Percentiles rank a stretch among this genome's conserved stretches.
These are phyloP conservation scores for Parasarocladium wereldwijsianum DNA, from an alignment of 2,329 filamentous ascomycete species.

Conservation along the genomic window DNA sequence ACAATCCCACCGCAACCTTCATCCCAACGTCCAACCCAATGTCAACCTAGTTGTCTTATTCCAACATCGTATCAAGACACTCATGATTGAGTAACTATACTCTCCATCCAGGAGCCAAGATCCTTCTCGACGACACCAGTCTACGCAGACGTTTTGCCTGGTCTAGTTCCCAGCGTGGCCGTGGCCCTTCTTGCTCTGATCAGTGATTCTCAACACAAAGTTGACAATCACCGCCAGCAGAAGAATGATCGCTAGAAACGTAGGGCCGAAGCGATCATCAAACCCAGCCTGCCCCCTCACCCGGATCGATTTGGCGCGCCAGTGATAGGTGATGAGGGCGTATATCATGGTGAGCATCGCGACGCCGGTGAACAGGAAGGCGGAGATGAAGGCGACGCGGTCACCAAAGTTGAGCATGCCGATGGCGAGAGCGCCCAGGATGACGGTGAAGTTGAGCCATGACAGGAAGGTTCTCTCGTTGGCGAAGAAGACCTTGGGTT, in stretches of 20 bases:
- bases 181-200: conserved; percentile 25
- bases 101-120: too few relatives aligned
- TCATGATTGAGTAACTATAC: too few relatives aligned
- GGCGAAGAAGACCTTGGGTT: conserved; percentile 99
- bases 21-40: too few relatives aligned
- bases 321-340: conserved; percentile 89
- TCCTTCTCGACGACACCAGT: too few relatives aligned
- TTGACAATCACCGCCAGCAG: conserved; percentile 88
- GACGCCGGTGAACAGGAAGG: conserved; percentile 85
- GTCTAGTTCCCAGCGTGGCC: too few relatives aligned
- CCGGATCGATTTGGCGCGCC: conserved; percentile 86
- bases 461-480: conserved; percentile 98
- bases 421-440: conserved; percentile 89
- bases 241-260: conserved; percentile 73
- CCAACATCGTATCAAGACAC: too few relatives aligned
- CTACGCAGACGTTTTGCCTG: too few relatives aligned
- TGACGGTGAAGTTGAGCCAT: conserved; percentile 99
- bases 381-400: conserved; percentile 81
- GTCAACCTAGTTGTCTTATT: too few relatives aligned
- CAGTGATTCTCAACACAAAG: conserved; percentile 65
- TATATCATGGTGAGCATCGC: conserved; percentile 94
- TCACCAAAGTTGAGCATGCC: conserved; percentile 98
- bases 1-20: too few relatives aligned
- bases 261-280: conserved; percentile 90
- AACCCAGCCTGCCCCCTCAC: conserved; percentile 88